These are phyloP conservation scores for Cercospora sp. DNA, from an alignment of 2,329 filamentous ascomycete species.

Conservation along the genomic window DNA sequence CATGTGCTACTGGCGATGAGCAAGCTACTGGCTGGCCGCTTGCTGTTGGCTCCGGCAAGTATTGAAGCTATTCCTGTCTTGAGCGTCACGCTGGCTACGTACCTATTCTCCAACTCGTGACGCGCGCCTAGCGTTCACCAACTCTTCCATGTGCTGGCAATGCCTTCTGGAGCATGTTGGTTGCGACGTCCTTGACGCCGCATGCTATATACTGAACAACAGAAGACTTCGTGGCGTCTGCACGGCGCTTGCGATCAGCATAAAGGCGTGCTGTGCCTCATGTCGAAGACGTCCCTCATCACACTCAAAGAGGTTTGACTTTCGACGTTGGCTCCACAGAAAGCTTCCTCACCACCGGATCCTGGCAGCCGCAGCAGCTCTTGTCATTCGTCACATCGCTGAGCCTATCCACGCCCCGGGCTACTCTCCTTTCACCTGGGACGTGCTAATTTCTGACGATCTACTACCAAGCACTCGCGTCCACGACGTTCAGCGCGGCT, in stretches of 20 bases:
- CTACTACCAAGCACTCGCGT: neutral
- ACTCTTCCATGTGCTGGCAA: neutral
- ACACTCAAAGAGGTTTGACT: conserved; percentile 8
- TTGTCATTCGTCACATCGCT: conserved; percentile 12
- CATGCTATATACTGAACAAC: conserved; percentile 2
- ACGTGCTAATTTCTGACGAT: conserved; percentile 1
- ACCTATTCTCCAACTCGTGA: conserved; percentile 11
- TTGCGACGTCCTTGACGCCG: conserved; percentile 11
- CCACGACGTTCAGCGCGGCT: conserved; percentile 8
- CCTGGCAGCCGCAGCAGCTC: conserved; percentile 12
- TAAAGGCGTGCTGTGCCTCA: conserved; percentile 21
- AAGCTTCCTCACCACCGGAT: conserved; percentile 8
- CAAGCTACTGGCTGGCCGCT: conserved; percentile 13
- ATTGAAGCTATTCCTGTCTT: conserved; percentile 13
- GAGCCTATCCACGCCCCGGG: conserved; percentile 3
- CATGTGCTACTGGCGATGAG: conserved; percentile 9
- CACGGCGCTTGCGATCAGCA: conserved; percentile 20
- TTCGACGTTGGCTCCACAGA: conserved; percentile 8
- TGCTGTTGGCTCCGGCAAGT: conserved; percentile 10
- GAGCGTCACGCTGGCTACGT: conserved; percentile 15
- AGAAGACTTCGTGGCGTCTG: neutral
- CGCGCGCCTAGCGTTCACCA: conserved; percentile 10
- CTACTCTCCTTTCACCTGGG: conserved; percentile 16
- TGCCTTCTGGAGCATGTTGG: neutral
- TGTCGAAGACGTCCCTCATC: conserved; percentile 11